Evolutionary conservation across 306 rosid species (phyloP), one percentile per base, ranked within the genome.

Genomic region (Potentilla sterilis): DNA sequence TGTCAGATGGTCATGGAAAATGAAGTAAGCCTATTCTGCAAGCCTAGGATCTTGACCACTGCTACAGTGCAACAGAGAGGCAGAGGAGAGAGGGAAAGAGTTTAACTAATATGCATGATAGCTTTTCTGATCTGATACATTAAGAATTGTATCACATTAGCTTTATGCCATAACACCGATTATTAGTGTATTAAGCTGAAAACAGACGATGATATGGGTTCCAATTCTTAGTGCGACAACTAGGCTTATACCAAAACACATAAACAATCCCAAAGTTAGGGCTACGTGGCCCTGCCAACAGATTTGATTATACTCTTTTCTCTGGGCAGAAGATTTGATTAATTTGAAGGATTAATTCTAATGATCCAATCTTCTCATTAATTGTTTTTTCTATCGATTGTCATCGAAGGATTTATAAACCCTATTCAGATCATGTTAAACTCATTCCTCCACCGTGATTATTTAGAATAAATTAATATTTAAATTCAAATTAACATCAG

Each of bases 1-100:
- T 72, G 58, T 24, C 68, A 63, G 78, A 67, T 1, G 61, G 59
- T 28, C 72, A 49, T 72, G 59, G 77, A 61, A 62, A 79, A 51
- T 71, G 67, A 61, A 78, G 43, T 19, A 28, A 40, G 32, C 46
- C 57, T 76, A 38, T n/a, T 58, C 70, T 62, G 64, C 70, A 46
- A 2, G 18, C 44, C 63, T 70, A 77, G 68, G 37, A 35, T 41
- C 46, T 28, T 14, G 48, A 22, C n/a, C 66, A 38, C 15, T 21
- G 64, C 21, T 41, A 73, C 54, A 19, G 47, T 35, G 24, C 19
- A 37, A 65, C 62, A 73, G 76, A 35, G 67, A 21, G 22, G 35
- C 69, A 61, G 69, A 42, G 18, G 41, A 28, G 11, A 19, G 58
- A 41, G 44, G 22, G 14, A 59, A 55, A 22, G 10, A 58, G 42